Base-by-base conservation (phyloP, 768 basidiomycete genomes). In the Rhizopogon vesiculosus region DNA sequence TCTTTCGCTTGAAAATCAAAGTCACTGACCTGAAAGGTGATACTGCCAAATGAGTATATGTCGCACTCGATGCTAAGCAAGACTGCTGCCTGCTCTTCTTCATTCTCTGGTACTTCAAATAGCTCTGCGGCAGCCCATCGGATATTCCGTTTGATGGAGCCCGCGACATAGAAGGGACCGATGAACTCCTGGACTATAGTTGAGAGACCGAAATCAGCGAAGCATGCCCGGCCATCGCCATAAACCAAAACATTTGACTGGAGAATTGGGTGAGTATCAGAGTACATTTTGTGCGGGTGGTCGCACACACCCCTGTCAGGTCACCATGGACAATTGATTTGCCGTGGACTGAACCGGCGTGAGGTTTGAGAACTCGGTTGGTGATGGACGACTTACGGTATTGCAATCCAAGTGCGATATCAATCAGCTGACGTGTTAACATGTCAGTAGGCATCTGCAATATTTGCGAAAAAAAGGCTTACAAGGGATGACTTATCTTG, bases 191-290 rank as follows among this genome's bases (percentile, higher is more conserved):
- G 62, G 13, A 72, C 61, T 45, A 77, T 70, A 29, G 59, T 73
- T 19, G 74, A 77, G 5, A 78, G 62, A 3, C 76, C 78, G 56
- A 78, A 78, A 54, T 78, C 78, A 56, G 71, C 72, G 12, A 79
- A 59, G 13, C 69, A 68, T 5, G 71, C 76, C 19, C 67, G 68
- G 29, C 70, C 67, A 16, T 73, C 57, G 56, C 72, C 69, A 53
- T 74, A 70, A 43, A 79, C 70, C 18, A 78, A 68, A 12, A 51
- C 35, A 31, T 56, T 56, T 2, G 42, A 40, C 48, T 56, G 16
- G 41, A 16, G 41, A 22, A 15, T 25, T 39, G n/a, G 1, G 18
- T 35, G 15, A 51, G 22, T 41, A 9, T n/a, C 3, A 13, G 8
- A 7, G 19, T 19, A 22, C 22, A 16, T 22, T 5, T 44, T 3